Evolutionary conservation across 768 basidiomycete genomes (phyloP), one percentile per base, ranked within the genome.

Genomic region (Polyporus arcularius): DNA sequence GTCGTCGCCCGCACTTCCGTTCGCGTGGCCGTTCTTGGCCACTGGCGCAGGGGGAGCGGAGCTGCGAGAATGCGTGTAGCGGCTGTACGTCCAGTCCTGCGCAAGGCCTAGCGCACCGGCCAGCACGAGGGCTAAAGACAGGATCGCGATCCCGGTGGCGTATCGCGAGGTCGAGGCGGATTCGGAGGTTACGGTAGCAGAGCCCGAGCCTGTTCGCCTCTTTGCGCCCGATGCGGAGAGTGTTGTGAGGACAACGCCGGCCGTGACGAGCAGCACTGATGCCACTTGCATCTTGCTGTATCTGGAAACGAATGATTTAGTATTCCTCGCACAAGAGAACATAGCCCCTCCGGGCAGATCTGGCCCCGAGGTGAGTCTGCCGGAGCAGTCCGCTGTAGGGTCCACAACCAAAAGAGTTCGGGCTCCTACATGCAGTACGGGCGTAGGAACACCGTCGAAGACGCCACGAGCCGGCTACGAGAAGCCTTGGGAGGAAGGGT

Each of bases 41-140:
- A n/a, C 60, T 68, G 67, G 60, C 10, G 60, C 66, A 16, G 48
- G 11, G 39, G 43, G 16, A 4, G 43, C 6, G 46, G 39, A 16
- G 12, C 14, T 18, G 50, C 28, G 35, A 35, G 35, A 32, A 35
- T 54, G 55, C 12, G 81, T 75, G 63, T 85, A 85, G n/a, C 59
- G 61, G 32, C 68, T 66, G 68, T 87, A 92, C 4, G 92, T 92
- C 77, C 83, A 80, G 68, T 98, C 96, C 74, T 97, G 95, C 4
- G 85, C 80, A 30, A 96, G 77, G 0, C 96, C 95, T 26, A 98
- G 83, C 59, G 90, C 78, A 0, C 92, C 92, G 7, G 88, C 87
- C 41, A 97, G 77, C 9, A 96, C 66, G 57, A 98, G 84, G 0
- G 95, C 94, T 32, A 88, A 73, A 10, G 82, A 77, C 40, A 98